phyloP scores from a whole-genome alignment of 2,329 filamentous ascomycete species.

The Westerdykella ornata region DNA sequence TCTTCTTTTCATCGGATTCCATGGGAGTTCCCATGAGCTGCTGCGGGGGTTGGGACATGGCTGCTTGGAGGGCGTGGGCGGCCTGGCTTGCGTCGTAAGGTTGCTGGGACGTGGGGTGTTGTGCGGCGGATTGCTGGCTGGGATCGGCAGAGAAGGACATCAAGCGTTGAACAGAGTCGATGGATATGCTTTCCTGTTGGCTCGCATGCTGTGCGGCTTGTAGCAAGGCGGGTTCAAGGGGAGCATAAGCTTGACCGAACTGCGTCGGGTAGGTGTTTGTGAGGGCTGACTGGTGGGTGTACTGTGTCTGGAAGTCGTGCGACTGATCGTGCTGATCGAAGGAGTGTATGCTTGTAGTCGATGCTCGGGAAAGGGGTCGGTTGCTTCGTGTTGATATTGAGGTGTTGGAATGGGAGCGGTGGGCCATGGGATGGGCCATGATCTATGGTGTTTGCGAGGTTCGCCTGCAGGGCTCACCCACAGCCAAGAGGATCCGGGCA shows the following conservation, averaged over 20 bases:
- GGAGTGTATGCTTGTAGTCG: conserved; percentile 44
- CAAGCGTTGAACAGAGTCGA: conserved; percentile 32
- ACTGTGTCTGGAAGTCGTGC: conserved; percentile 21
- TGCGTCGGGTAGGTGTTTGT: conserved; percentile 15
- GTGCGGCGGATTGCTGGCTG: conserved; percentile 13
- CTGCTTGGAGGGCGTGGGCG: conserved; percentile 22
- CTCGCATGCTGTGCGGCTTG: conserved; percentile 34
- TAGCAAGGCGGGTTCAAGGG: conserved; percentile 28
- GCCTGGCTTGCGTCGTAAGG: conserved; percentile 18
- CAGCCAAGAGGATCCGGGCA: conserved; percentile 20
- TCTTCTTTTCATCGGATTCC: conserved; percentile 42
- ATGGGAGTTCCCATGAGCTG: conserved; percentile 20
- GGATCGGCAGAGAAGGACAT: conserved; percentile 17
- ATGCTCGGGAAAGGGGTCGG: conserved; percentile 44
- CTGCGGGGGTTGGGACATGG: conserved; percentile 20
- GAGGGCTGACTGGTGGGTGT: conserved; percentile 14
- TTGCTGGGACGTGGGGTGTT: conserved; percentile 19
- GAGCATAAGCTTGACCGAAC: conserved; percentile 25
- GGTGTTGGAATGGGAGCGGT: conserved; percentile 43
- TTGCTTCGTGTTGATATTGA: conserved; percentile 40
- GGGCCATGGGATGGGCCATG: conserved; percentile 33
- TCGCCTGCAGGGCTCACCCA: conserved; percentile 26
- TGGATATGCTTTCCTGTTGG: conserved; percentile 30
- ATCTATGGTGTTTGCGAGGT: conserved; percentile 14
- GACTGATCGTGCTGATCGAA: conserved; percentile 26